phyloP scores from a whole-genome alignment of 805 yeast species.

The Wickerhamomyces chaumierensis region DNA sequence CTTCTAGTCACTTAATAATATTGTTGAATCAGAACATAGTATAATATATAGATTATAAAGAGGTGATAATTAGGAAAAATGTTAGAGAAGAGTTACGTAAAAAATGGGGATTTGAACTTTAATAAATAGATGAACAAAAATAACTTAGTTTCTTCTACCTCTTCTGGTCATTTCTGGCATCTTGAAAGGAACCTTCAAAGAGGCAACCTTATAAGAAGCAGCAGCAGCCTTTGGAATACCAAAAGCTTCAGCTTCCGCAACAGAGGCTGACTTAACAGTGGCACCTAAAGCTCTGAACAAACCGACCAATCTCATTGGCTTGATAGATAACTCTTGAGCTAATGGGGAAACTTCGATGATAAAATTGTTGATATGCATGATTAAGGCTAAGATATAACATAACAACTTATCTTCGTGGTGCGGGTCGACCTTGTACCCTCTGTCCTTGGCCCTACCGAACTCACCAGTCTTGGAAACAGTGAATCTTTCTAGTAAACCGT shows the following conservation, averaged over 20 bases:
- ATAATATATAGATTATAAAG: too few relatives aligned
- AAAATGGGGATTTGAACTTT: too few relatives aligned
- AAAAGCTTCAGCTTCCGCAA: slow-evolving; percentile 63
- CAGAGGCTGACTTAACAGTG: slow-evolving; percentile 55
- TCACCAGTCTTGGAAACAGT: slow-evolving; percentile 53
- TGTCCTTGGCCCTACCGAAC: slow-evolving; percentile 65
- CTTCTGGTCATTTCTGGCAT: slow-evolving; percentile 74
- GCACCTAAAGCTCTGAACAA: slow-evolving; percentile 81
- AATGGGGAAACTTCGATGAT: slow-evolving; percentile 67
- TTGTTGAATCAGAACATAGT: too few relatives aligned
- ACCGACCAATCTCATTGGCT: slow-evolving; percentile 58
- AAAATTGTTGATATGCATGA: slow-evolving; percentile 69
- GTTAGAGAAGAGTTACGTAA: too few relatives aligned
- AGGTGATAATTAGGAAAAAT: too few relatives aligned
- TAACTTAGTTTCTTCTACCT: slow-evolving; percentile 28
- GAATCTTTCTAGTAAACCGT: slow-evolving; percentile 62
- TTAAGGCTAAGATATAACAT: slow-evolving; percentile 62
- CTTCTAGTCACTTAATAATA: too few relatives aligned
- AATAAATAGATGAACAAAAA: too few relatives aligned
- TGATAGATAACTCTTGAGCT: slow-evolving; percentile 74
- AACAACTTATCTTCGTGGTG: slow-evolving; percentile 77
- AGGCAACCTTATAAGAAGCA: slow-evolving; percentile 65
- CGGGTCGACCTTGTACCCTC: slow-evolving; percentile 77
- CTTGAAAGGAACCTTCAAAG: slow-evolving; percentile 78
- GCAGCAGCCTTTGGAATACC: slow-evolving; percentile 53